Evolutionary conservation across 495 filamentous ascomycete species (phyloP), one percentile per base, ranked within the genome.

Genomic region (Penicillium malachiteum): DNA sequence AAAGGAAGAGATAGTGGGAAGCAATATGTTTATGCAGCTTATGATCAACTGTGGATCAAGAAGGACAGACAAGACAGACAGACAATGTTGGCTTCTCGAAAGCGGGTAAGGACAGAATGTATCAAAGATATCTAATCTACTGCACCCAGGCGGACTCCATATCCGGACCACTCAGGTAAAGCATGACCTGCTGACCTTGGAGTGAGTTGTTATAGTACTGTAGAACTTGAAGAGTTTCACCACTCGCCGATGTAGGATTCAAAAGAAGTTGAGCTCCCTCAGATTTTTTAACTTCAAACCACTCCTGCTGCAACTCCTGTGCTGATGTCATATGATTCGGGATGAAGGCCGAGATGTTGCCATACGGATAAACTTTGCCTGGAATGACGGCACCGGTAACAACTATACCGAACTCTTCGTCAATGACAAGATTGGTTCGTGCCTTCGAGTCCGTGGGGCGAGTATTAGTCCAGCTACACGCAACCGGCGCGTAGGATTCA

Each of bases 151-250:
- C 10, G 11, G 55, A 57, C 8, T 41, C 40, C 55, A 51, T 51
- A 30, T 51, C 33, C 3, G 55, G 55, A 5, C 47, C 55, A 14
- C 41, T 52, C 55, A 57, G n/a, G 41, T 47, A 57, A 14, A 57
- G 48, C n/a, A 51, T 57, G 48, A 57, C 52, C 34, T 57, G 48
- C 55, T 51, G 51, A 21, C 32, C 55, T 18, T 57, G 48, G n/a
- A 57, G 41, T 42, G 51, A 32, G 9, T 37, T 34, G 26, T 57
- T 51, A 34, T 57, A 57, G 26, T 47, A 57, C 35, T 57, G 54
- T 5, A 56, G 54, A 12, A 56, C 54, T 26, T 57, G 41, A 1
- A 52, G 41, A 12, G 55, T 57, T 10, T 57, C 55, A 30, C 55
- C 55, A 2, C 21, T 57, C 8, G 47, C 55, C 5, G 13, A 34